Conservation (phyloP, 768 basidiomycete species). For the Russula earlei region DNA sequence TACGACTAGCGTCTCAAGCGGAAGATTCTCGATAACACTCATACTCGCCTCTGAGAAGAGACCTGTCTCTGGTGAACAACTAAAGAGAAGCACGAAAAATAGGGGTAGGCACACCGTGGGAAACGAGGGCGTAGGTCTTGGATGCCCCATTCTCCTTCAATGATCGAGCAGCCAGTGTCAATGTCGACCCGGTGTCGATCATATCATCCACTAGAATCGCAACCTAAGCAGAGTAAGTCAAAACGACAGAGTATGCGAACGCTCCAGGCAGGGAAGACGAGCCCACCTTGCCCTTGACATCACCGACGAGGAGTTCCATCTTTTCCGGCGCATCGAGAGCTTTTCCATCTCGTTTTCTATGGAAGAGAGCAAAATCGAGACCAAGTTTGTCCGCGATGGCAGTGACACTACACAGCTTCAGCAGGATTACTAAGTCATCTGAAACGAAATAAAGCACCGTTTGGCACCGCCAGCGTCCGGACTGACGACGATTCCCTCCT, state of each 20-base stretch:
- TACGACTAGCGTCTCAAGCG: conserved; percentile 81
- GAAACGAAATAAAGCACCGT: conserved; percentile 54
- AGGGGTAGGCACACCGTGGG: conserved; percentile 62
- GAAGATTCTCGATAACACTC: conserved; percentile 55
- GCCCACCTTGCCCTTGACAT: conserved; percentile 78
- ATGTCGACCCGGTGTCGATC: conserved; percentile 93
- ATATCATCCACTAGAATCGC: conserved; percentile 98
- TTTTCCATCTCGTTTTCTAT: conserved; percentile 76
- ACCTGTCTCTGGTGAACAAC: conserved; percentile 34
- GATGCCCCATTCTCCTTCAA: conserved; percentile 85
- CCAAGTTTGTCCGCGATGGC: conserved; percentile 93
- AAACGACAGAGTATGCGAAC: conserved; percentile 2
- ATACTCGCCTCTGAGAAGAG: conserved; percentile 72
- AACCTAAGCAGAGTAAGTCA: conserved; percentile 37
- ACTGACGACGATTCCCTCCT: conserved; percentile 84
- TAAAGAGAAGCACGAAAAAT: not conserved
- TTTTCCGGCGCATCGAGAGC: conserved; percentile 55
- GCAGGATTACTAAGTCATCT: not conserved
- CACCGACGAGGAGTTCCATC: conserved; percentile 93
- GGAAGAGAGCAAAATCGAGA: conserved; percentile 92
- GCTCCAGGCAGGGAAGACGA: not conserved
- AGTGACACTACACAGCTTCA: conserved; percentile 55
- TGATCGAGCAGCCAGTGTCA: conserved; percentile 75
- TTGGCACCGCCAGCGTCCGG: conserved; percentile 99
- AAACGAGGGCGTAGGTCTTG: conserved; percentile 78